Evolutionary conservation across 345 rosid genomes (phyloP), one percentile per base, ranked within the genome.

Genomic region (Salix suchowensis): DNA sequence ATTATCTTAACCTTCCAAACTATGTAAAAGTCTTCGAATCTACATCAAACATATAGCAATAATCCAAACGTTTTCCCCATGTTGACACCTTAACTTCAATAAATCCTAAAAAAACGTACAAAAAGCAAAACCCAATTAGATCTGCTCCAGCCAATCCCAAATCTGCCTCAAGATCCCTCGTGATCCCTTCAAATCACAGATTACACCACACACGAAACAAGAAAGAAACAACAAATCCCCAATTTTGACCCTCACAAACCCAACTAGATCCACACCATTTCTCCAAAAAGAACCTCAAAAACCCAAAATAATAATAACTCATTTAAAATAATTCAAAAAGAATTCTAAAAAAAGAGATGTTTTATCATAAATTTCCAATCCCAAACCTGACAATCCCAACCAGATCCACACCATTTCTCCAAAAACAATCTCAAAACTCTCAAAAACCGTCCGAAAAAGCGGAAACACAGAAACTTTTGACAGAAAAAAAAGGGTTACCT

Each of bases 401-500:
- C 44, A 37, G 69, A 66, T 66, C 69, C 44, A 36, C 69, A 9
- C 37, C 23, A 66, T 18, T 28, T 66, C 44, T 30, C 39, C 23
- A 34, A 4, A 66, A 36, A 18, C 14, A 65, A 2, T 7, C 13
- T 42, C 42, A 65, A 30, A 66, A 30, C 37, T 19, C 69, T 18
- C 13, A 23, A 46, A 24, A 34, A 12, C 26, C 32, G 42, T 16
- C 54, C 34, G 16, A 48, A 8, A 54, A 75, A 66, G 26, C 24
- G 21, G 4, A 78, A 24, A 65, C 74, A 50, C 5, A 10, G 23
- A 34, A 70, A 18, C 11, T 66, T 62, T 36, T 26, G 28, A 64
- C n/a, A 55, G 6, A 14, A n/a, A 60, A 60, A 7, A 52, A 14
- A 37, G 34, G 30, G 28, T 64, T 70, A 85, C 89, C 86, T 87